Conservation (phyloP, 192 early-diverging fungal species). For the Blastocladiella britannica region DNA sequence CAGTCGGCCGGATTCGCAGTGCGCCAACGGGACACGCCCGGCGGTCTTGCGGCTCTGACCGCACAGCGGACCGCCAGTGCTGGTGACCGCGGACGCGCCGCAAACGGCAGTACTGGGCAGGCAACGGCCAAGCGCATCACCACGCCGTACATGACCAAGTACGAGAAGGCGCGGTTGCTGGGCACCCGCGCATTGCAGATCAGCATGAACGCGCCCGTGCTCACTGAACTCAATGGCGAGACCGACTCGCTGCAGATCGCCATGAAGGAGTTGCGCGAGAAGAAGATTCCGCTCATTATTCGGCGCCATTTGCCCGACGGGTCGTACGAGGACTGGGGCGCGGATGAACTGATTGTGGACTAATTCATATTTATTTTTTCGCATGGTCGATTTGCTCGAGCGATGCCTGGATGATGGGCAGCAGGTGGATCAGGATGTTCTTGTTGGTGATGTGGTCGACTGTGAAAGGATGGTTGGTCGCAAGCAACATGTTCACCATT, state of each 20-base stretch:
- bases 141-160: constrained; percentile 98
- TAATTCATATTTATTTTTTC: constrained; percentile 14
- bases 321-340: constrained; percentile 84
- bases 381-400: no score
- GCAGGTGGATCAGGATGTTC: no score
- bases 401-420: no score
- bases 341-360: constrained; percentile 66
- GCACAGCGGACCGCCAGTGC: no score
- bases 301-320: constrained; percentile 83
- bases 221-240: constrained; percentile 83
- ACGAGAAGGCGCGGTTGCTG: constrained; percentile 75
- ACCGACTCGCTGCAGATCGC: constrained; percentile 86
- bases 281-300: constrained; percentile 82
- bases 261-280: constrained; percentile 76
- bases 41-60: no score
- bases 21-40: no score
- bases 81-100: neutral
- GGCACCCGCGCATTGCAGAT: constrained; percentile 90
- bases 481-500: no score
- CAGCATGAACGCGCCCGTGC: constrained; percentile 96
- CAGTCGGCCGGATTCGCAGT: no score
- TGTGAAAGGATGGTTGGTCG: no score
- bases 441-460: no score
- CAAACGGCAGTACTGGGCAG: constrained; percentile 4
- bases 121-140: constrained; percentile 64